Conservation (phyloP, 2,329 filamentous ascomycete species). For the Cercospora berteroae region DNA sequence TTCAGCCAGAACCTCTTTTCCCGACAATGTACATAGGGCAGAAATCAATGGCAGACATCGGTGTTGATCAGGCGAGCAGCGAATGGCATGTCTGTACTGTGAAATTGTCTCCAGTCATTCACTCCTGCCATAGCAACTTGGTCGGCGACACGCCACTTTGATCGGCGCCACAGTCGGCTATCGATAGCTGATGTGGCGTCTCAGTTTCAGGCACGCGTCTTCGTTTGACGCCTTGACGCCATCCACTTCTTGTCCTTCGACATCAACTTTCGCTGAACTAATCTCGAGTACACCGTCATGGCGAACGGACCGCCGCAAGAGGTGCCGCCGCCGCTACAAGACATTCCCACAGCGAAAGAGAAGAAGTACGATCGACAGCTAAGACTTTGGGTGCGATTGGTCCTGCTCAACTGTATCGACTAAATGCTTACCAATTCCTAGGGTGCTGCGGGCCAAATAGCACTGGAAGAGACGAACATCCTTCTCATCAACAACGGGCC, state of each 20-base stretch:
- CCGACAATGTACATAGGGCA: neutral
- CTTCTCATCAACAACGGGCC: conserved; percentile 81
- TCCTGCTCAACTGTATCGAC: neutral
- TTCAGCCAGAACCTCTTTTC: neutral
- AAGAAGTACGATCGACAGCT: conserved; percentile 90
- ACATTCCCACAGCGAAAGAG: conserved; percentile 55
- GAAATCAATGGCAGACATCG: neutral
- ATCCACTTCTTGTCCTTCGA: neutral
- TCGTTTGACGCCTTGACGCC: neutral
- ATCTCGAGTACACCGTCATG: conserved; percentile 5
- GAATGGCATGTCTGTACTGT: neutral
- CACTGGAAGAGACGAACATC: conserved; percentile 87
- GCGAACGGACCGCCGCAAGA: conserved; percentile 26
- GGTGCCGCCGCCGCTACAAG: conserved; percentile 49
- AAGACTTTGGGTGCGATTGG: conserved; percentile 66
- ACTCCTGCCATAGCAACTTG: neutral
- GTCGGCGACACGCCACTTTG: neutral
- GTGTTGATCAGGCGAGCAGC: neutral
- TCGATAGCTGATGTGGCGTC: conserved; percentile 6
- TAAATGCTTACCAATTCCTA: neutral
- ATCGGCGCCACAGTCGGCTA: neutral
- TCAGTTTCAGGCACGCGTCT: conserved; percentile 6
- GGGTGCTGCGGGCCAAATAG: conserved; percentile 84
- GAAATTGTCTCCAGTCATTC: neutral
- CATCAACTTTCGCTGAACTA: neutral